Evolutionary conservation across 768 basidiomycete species (phyloP), one percentile per base, ranked within the genome.

Genomic region (Russula vinacea): DNA sequence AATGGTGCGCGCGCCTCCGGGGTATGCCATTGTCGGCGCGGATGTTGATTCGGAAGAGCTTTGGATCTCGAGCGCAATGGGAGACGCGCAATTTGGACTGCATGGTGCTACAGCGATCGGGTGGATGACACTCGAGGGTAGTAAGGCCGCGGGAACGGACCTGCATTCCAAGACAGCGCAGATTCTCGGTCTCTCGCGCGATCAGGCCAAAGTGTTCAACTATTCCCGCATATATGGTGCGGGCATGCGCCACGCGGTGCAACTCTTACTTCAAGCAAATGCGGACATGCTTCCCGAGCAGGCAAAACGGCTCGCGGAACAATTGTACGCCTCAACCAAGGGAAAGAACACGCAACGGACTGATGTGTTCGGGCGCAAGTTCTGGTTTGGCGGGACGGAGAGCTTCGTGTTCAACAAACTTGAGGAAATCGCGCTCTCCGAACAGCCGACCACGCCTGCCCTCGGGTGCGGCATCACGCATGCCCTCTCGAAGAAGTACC

Each of bases 161-260:
- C 76, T 99, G 35, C 96, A 98, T 72, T 98, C 95, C 13, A 97
- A 97, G 78, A 96, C 95, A 2, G 97, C 96, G 13, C 84, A 76
- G 63, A 98, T 98, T 71, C 79, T 98, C 44, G 91, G 92, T 19
- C 95, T 95, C 68, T 91, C 93, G 45, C 84, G 96, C 37, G 94
- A 98, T 71, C 88, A 91, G 69, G 96, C 97, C 37, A 98, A 99
- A 74, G 92, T 95, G 40, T 99, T 99, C 84, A 99, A 99, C 73
- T 99, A 98, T 71, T 97, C 96, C 50, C 86, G 96, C 40, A 97
- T 99, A 69, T 98, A 98, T 70, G 95, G 96, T n/a, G 96, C 96
- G 1, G 97, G 95, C 7, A 92, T 94, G 86, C 88, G 88, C 62
- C 94, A 99, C 69, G 97, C 95, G 2, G 79, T 93, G 7, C 83